Evolutionary conservation across 2,329 filamentous ascomycete species (phyloP).

Genomic region (Corynespora cassiicola): DNA sequence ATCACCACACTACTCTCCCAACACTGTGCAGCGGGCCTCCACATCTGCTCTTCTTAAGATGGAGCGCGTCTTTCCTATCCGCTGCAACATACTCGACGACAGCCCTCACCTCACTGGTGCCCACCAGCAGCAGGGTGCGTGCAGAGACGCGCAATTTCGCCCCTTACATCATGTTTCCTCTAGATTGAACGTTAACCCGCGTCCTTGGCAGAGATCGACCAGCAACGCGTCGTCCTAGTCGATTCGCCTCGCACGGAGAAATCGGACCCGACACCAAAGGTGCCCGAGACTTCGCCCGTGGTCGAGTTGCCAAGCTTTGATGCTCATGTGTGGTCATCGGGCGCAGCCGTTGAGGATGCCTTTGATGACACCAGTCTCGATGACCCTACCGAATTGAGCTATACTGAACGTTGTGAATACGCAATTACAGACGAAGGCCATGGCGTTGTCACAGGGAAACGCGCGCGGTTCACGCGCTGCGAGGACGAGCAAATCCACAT

Average conservation of each 20-base stretch:
- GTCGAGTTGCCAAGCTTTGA: no score
- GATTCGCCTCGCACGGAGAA: slow-evolving; percentile 3
- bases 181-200: no score
- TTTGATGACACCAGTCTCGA: neutral
- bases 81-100: slow-evolving; percentile 12
- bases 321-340: no score
- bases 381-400: neutral
- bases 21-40: no score
- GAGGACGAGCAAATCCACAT: slow-evolving; percentile 14
- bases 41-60: slow-evolving; percentile 2
- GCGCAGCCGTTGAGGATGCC: neutral
- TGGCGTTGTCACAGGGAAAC: slow-evolving; percentile 7
- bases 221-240: slow-evolving; percentile 5
- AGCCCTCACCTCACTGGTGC: slow-evolving; percentile 7
- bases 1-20: neutral
- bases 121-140: slow-evolving; percentile 6
- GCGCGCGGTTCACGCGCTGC: slow-evolving; percentile 7
- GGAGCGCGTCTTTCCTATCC: slow-evolving; percentile 13
- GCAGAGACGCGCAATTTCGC: neutral
- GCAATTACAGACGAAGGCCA: slow-evolving; percentile 7
- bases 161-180: neutral
- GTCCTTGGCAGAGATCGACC: neutral
- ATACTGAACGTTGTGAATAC: slow-evolving; percentile 10
- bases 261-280: neutral
- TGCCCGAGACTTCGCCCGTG: neutral